Evolutionary conservation across 495 filamentous ascomycete species (phyloP), one percentile per base, ranked within the genome.

Genomic region (Bathelium albidoporum): DNA sequence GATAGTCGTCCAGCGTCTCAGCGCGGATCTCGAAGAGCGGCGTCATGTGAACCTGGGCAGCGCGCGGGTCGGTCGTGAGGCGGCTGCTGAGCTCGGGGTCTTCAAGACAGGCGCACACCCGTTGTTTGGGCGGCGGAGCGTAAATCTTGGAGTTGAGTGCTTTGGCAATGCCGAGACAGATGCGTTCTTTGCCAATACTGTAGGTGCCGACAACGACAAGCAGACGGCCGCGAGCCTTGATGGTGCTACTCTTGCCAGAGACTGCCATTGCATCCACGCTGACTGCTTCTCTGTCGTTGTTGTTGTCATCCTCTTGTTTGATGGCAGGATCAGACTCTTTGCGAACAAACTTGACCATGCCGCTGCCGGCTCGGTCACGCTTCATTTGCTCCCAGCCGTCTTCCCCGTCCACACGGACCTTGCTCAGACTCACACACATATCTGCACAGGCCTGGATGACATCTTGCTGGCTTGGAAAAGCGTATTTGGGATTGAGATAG

Each of bases 41-140:
- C 64, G 95, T 93, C 93, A 99, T 96, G 76, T 99, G 94, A 0
- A 99, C 90, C 73, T 97, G 94, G 1, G 95, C 94, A 67, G 89
- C 88, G 26, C 77, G 77, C 0, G 94, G 93, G 70, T 96, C 76
- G 36, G 79, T 79, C 0, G 94, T 99, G 66, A 99, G 78, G 20
- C 87, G 81, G 1, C 82, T 78, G 52, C 83, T 77, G 12, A 99
- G 84, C 67, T 95, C 90, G 0, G 87, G 78, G 73, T 97, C 93
- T 72, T 92, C 91, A 12, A 99, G 83, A 61, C 87, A 89, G 14
- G 80, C 77, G 73, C 89, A 93, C n/a, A 97, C 87, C 59, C 83
- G 82, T 68, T 89, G 86, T 72, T 97, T 98, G 36, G 81, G 76
- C 0, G 89, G 80, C 0, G 89, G 83, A 0, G 95, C 93, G 69